Base-by-base conservation (phyloP, 2,329 filamentous ascomycete genomes). In the Sporothrix pseudoabietina region DNA sequence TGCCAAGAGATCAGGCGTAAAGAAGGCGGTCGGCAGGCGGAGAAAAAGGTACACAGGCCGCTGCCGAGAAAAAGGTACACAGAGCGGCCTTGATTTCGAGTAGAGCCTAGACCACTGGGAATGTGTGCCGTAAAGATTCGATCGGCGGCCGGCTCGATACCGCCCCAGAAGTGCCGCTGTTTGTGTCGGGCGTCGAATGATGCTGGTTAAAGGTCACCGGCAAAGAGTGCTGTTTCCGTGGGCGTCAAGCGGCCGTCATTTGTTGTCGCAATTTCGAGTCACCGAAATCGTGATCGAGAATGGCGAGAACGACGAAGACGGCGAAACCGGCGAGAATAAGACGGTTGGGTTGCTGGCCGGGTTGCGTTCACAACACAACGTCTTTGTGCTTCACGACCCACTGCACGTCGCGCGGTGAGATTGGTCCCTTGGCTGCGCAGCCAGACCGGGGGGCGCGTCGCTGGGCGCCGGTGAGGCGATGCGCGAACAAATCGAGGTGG, bases 301-400 rank as follows among this genome's bases (percentile, higher is more conserved):
- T 10, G 61, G 39, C 22, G 35, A 65, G 5, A 39, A n/a, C 35
- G 35, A 16, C 12, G 61, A 55, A 19, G 12, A 44, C 41, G 52
- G 19, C n/a, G 61, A 55, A 19, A 44, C 7, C 41, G 52, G 19
- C 52, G 52, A 54, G 52, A 16, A 22, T n/a, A n/a, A 22, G 19
- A 54, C 65, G 22, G 14, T 9, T 39, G 30, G 19, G 49, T 32
- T 6, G 41, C 49, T 69, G 47, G 49, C 32, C 32, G 32, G 47
- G 30, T 30, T 55, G 32, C 47, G 49, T 39, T n/a, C 66, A 54
- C 66, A 49, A 69, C 47, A 55, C 52, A 30, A 57, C n/a, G n/a
- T 30, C 35, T n/a, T 19, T 70, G 68, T 70, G 65, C 26, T 57
- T 70, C 49, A n/a, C n/a, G 52, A 57, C 52, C 68, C 61, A 66